Evolutionary conservation across 768 basidiomycete genomes (phyloP).

Genomic region (Lactarius trivialis): DNA sequence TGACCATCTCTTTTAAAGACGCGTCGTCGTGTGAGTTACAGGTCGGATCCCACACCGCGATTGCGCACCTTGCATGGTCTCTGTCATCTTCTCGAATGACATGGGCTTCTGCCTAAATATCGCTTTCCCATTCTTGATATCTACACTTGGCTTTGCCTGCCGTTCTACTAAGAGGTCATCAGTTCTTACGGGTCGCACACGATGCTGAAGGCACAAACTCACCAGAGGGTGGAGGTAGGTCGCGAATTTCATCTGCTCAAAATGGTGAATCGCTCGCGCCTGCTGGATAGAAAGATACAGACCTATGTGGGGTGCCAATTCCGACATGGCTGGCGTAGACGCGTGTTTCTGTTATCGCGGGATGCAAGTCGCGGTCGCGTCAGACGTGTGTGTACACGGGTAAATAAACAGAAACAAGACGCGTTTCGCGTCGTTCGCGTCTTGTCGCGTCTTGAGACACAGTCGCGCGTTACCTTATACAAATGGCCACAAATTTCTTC

Average conservation of each 20-base stretch:
- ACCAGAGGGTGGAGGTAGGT: constrained; percentile 2
- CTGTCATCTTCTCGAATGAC: constrained; percentile 71
- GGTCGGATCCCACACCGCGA: neutral
- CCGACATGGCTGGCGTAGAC: constrained; percentile 1
- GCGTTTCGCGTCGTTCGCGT: neutral
- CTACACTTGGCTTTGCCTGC: constrained; percentile 40
- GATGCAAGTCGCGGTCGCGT: neutral
- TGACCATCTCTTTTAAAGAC: constrained; percentile 54
- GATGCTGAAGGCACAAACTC: neutral
- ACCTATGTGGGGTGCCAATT: constrained; percentile 1
- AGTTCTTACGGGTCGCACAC: neutral
- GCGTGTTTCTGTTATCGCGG: constrained; percentile 9
- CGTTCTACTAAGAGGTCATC: constrained; percentile 32
- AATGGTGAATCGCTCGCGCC: neutral
- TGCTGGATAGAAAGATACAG: neutral
- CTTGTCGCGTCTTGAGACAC: neutral
- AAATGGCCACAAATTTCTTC: constrained; percentile 59
- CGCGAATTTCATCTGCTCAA: neutral
- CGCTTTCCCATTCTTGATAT: constrained; percentile 73
- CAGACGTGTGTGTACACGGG: constrained; percentile 11
- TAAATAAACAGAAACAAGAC: constrained; percentile 7
- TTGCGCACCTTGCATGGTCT: constrained; percentile 69
- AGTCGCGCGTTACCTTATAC: constrained; percentile 17
- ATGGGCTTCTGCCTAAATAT: constrained; percentile 68
- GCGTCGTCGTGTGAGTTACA: neutral